phyloP scores from a whole-genome alignment of 2,329 filamentous ascomycete species.

The Colletotrichum shisoi region DNA sequence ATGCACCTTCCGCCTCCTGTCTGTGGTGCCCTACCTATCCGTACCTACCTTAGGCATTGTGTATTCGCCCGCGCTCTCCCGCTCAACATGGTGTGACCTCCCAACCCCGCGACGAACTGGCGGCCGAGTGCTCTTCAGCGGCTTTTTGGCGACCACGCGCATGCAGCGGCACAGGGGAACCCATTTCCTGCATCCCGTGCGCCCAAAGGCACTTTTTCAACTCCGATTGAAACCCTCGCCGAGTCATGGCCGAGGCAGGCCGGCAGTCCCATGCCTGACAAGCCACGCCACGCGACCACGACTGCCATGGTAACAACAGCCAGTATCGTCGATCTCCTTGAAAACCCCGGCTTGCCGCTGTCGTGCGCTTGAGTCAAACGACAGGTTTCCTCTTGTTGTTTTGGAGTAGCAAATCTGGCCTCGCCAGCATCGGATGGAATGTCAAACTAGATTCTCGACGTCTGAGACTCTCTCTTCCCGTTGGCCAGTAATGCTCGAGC shows the following conservation, averaged over 20 bases:
- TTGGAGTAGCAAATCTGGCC: constrained; percentile 9
- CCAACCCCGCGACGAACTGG: constrained; percentile 13
- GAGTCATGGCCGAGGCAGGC: constrained; percentile 26
- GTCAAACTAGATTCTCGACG: constrained; percentile 15
- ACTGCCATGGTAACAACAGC: constrained; percentile 20
- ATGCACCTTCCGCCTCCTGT: constrained; percentile 18
- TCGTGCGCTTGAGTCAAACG: constrained; percentile 36
- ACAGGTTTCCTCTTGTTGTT: constrained; percentile 20
- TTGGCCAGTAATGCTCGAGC: constrained; percentile 1
- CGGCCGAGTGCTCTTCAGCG: constrained; percentile 13
- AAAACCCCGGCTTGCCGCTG: constrained; percentile 22
- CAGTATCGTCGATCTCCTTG: constrained; percentile 21
- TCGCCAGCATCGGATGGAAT: constrained; percentile 25
- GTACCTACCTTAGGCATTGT: too few species aligned
- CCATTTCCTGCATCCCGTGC: constrained; percentile 19
- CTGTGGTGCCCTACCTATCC: too few species aligned
- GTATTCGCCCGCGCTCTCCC: not conserved
- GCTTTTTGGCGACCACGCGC: constrained; percentile 13
- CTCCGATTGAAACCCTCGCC: constrained; percentile 29
- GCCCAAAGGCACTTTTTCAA: constrained; percentile 12
- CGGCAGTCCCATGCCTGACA: constrained; percentile 13
- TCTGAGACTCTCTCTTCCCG: constrained; percentile 1
- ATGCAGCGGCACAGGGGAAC: constrained; percentile 30
- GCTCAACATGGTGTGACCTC: constrained; percentile 8
- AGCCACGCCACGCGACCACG: not conserved